phyloP scores from a whole-genome alignment of 352 stramenopile species.

The Globisporangium alternatum region DNA sequence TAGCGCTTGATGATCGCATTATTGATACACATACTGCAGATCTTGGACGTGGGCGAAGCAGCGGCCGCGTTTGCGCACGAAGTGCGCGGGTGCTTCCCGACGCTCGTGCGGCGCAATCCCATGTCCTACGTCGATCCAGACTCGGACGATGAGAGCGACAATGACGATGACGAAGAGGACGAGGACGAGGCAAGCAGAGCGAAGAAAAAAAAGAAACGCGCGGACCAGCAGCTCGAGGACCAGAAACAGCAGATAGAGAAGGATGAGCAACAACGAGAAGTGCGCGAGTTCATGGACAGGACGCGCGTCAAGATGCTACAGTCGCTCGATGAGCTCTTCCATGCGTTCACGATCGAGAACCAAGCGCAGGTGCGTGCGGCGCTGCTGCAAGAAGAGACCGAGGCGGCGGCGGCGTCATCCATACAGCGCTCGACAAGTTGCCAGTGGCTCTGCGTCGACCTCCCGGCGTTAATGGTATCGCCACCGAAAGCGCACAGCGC shows the following conservation, averaged over 20 bases:
- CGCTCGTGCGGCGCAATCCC: slow-evolving; percentile 49
- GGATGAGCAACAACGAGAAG: slow-evolving; percentile 1
- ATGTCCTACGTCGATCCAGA: slow-evolving; percentile 25
- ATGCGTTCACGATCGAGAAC: slow-evolving; percentile 37
- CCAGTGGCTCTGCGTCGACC: slow-evolving; percentile 62
- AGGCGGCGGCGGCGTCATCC: slow-evolving; percentile 16
- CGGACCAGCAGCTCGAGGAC: neutral
- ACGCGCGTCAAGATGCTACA: slow-evolving; percentile 42
- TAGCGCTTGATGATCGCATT: neutral
- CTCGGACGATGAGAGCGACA: slow-evolving; percentile 29
- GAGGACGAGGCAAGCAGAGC: neutral
- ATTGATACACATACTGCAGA: slow-evolving; percentile 15
- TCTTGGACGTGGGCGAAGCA: slow-evolving; percentile 60
- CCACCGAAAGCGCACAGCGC: neutral
- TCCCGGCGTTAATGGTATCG: slow-evolving; percentile 20
- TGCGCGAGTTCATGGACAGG: slow-evolving; percentile 29
- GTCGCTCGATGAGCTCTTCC: slow-evolving; percentile 34
- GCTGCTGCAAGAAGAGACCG: slow-evolving; percentile 17
- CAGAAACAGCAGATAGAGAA: slow-evolving; percentile 1
- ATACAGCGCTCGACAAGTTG: slow-evolving; percentile 15
- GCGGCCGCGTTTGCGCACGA: slow-evolving; percentile 51
- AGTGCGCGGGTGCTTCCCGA: slow-evolving; percentile 62
- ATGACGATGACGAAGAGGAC: slow-evolving; percentile 12
- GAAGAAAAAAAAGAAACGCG: slow-evolving; percentile 10
- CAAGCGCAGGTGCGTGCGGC: slow-evolving; percentile 24